Evolutionary conservation across 305 asterid genomes (phyloP), one percentile per base, ranked within the genome.

Genomic region (Withania somnifera): DNA sequence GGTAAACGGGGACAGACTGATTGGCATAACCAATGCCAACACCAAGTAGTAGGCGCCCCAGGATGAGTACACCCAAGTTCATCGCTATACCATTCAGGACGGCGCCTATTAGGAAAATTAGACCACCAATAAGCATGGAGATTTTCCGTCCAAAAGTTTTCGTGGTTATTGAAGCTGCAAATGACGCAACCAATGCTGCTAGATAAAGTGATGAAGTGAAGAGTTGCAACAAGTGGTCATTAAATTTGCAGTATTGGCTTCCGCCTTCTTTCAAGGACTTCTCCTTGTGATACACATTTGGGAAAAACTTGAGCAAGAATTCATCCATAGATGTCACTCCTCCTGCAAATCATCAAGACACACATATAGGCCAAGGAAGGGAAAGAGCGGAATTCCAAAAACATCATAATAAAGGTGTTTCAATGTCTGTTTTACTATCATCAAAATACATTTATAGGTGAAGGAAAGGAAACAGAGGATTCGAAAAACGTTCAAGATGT

Each of bases 311-410:
- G 57, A 30, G 5, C 77, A 92, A 81, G 76, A 92, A 92, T 82
- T 89, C 92, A 36, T 91, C 90, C 95, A 92, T 92, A 3, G 97
- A 91, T 34, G 95, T 92, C 8, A 92, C 97, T 53, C 95, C 97
- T 36, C 94, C 97, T 88, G 86, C 83, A 81, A 36, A 76, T 34
- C 54, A 6, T 58, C 13, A 42, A 36, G 0, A 14, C 6, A 6
- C 9, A 78, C 1, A 32, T 10, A 40, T 15, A 20, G 4, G 6
- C 2, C 8, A 17, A 58, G 0, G 36, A 11, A 66, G 4, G 3
- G 0, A 9, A 34, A 4, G 26, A 32, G 15, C 34, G 24, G 14
- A 19, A 63, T 30, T 61, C 20, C 4, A 61, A 61, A 20, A 61
- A 60, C 3, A 2, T 5, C 3, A 58, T 24, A 11, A 58, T 5